Conservation (phyloP, 1,139 yeast species). For the Wickerhamomyces sp. region DNA sequence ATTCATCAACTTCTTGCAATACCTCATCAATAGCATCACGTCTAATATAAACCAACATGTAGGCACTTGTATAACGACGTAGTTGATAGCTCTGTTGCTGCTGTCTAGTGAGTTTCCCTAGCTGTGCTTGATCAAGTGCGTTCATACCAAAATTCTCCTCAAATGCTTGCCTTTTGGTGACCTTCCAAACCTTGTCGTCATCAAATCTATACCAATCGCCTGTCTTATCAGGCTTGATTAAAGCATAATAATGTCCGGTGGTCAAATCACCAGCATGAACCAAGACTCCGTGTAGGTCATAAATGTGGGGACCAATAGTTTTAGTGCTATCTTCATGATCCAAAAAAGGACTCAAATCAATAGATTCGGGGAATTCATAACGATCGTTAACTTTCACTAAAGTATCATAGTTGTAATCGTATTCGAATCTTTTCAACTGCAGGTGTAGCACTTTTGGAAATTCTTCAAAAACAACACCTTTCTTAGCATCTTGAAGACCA, state of each 20-base stretch:
- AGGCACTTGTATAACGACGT: slow-evolving; percentile 87
- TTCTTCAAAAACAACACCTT: slow-evolving; percentile 87
- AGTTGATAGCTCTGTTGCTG: slow-evolving; percentile 62
- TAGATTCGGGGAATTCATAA: slow-evolving; percentile 81
- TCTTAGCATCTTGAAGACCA: slow-evolving; percentile 94
- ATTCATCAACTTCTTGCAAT: slow-evolving; percentile 53
- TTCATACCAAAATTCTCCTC: slow-evolving; percentile 91
- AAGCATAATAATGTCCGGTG: slow-evolving; percentile 93
- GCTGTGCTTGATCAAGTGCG: slow-evolving; percentile 32
- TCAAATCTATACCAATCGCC: slow-evolving; percentile 89
- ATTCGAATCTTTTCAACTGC: slow-evolving; percentile 91
- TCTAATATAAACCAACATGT: slow-evolving; percentile 91
- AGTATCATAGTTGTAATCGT: slow-evolving; percentile 86
- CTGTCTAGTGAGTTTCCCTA: slow-evolving; percentile 41
- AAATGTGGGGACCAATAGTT: slow-evolving; percentile 61
- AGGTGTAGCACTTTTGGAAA: slow-evolving; percentile 93
- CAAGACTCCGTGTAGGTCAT: slow-evolving; percentile 85
- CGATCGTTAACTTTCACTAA: slow-evolving; percentile 90
- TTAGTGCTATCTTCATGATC: slow-evolving; percentile 53
- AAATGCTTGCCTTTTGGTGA: slow-evolving; percentile 77
- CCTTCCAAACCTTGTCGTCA: slow-evolving; percentile 91
- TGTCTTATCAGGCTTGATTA: slow-evolving; percentile 74
- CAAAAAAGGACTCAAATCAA: slow-evolving; percentile 76
- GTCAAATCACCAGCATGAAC: slow-evolving; percentile 96
- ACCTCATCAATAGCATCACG: slow-evolving; percentile 55